Evolutionary conservation across 768 basidiomycete genomes (phyloP), one percentile per base, ranked within the genome.

Genomic region (Lactarius pseudohatsudake): DNA sequence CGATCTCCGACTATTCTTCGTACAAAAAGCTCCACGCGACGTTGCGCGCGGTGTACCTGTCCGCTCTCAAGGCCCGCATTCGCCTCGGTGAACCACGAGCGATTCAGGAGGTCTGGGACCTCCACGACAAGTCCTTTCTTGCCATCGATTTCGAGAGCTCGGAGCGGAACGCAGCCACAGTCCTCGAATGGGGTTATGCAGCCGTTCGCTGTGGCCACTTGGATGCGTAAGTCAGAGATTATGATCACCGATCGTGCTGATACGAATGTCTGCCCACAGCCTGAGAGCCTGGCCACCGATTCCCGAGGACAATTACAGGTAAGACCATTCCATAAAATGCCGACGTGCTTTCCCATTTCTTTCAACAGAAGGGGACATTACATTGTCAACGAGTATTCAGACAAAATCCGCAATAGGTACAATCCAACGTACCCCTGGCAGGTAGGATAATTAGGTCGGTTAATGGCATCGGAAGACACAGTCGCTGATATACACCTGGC

Each of bases 111-210:
- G 76, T 94, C 2, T 94, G 91, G 91, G 82, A 81, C 13, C 79
- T 77, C 67, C 81, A 77, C 62, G 88, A 92, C 69, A 90, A 89
- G 77, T 90, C 89, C 0, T 94, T 89, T 74, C 73, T 94, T 59
- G 84, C 89, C 0, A 76, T 94, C 10, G 85, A 88, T 68, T 92
- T 92, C 70, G 88, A 91, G 73, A 87, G 85, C 81, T 86, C 83
- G 41, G 92, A 93, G 72, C 82, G 87, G 62, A 90, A 90, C 71
- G 80, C 85, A 61, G 84, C 84, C 61, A 83, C 84, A 56, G 85
- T 85, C 68, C 73, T 91, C 57, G 92, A 92, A 75, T 93, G 88
- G 86, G 91, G 91, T 1, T 93, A 93, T 77, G 88, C 92, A 34
- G 89, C 89, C 13, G 82, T 91, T 55, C 80, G 91, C 32, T 91